Evolutionary conservation across 2,329 filamentous ascomycete species (phyloP), one percentile per base, ranked within the genome.

Genomic region (Orbilia quercus): DNA sequence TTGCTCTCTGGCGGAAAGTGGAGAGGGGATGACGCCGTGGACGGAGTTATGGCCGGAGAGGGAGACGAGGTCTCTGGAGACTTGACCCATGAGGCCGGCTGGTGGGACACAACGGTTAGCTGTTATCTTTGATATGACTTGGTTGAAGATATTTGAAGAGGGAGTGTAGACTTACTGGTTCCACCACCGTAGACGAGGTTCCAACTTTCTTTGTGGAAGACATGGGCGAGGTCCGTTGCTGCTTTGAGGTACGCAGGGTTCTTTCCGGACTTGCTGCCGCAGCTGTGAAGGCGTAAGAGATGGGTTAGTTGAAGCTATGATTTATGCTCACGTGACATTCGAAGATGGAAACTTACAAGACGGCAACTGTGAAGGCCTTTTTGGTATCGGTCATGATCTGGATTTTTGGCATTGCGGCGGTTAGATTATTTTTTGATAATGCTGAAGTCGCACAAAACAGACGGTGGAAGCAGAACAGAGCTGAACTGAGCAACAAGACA

Each of bases 101-200:
- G 40, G 6, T 28, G 7, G 18, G 40, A 18, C 23, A 34, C 40
- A 59, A 34, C n/a, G 16, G 47, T 22, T 25, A 59, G 51, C 47
- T 45, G 4, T 16, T 60, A 1, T 34, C 5, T 18, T 58, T 50
- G 28, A 23, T 31, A 42, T 25, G 18, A 1, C n/a, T 23, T 7
- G 34, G 1, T 28, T 23, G 14, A 31, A 58, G 9, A 14, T n/a
- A n/a, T n/a, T n/a, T n/a, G n/a, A n/a, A n/a, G n/a, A n/a, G 31
- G 20, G n/a, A 31, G 38, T 36, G 18, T 38, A 54, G 22, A 44
- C 69, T 60, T 73, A 73, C 69, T 66, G 1, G 94, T 98, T 79
- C 95, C 95, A 77, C 95, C 95, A 77, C 95, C 95, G 81, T 98
- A 99, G 76, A 98, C 92, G 45, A 99, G 87, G 7, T 87, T 85